phyloP scores from a whole-genome alignment of 1,139 yeast genomes.

The Yamadazyma diddensiae region DNA sequence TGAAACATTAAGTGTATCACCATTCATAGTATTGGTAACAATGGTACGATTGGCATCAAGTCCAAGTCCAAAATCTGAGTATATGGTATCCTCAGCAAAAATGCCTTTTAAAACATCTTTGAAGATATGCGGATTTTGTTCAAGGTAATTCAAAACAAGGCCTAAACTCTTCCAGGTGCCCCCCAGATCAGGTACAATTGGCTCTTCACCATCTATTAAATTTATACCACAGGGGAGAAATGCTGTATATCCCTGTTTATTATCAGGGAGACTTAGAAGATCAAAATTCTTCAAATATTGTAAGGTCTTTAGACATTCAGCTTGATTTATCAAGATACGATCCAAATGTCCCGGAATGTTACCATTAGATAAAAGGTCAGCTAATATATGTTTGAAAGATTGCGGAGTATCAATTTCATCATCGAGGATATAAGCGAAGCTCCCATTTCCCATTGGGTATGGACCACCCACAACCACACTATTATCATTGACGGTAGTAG shows the following conservation, averaged over 20 bases:
- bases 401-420: slow-evolving; percentile 45
- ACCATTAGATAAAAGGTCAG: slow-evolving; percentile 38
- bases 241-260: slow-evolving; percentile 64
- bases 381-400: slow-evolving; percentile 35
- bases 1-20: slow-evolving; percentile 26
- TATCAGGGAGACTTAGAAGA: slow-evolving; percentile 42
- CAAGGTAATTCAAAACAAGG: slow-evolving; percentile 58
- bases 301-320: slow-evolving; percentile 36
- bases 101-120: slow-evolving; percentile 52
- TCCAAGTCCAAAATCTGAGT: slow-evolving; percentile 58
- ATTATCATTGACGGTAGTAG: slow-evolving; percentile 37
- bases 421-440: slow-evolving; percentile 61
- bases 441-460: slow-evolving; percentile 43
- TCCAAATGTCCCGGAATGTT: slow-evolving; percentile 29
- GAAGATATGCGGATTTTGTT: slow-evolving; percentile 49
- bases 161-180: slow-evolving; percentile 61
- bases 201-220: slow-evolving; percentile 3
- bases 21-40: slow-evolving; percentile 34
- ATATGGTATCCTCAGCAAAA: slow-evolving; percentile 62
- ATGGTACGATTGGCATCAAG: slow-evolving; percentile 19
- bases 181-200: neutral
- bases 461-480: slow-evolving; percentile 46
- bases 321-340: slow-evolving; percentile 31
- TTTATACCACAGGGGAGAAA: slow-evolving; percentile 68
- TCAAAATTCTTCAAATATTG: slow-evolving; percentile 29